phyloP scores from a whole-genome alignment of 352 stramenopile species.

The Globisporangium okanoganense region DNA sequence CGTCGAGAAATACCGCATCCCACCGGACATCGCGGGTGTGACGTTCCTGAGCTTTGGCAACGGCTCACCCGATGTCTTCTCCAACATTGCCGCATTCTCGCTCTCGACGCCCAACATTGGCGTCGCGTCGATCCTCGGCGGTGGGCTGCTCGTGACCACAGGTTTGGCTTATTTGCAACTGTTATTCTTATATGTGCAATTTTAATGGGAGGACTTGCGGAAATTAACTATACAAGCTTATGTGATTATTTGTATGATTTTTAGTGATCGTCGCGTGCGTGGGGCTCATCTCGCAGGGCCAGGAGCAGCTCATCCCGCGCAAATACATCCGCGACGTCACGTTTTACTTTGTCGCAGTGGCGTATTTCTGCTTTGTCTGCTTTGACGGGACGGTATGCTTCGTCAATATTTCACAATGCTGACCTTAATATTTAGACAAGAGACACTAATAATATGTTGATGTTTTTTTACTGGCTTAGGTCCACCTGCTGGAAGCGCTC shows the following conservation, averaged over 20 bases:
- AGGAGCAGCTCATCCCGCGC: slow-evolving; percentile 73
- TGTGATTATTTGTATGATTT: no score
- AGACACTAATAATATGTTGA: no score
- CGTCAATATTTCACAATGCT: no score
- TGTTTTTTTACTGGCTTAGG: no score
- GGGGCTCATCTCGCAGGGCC: slow-evolving; percentile 56
- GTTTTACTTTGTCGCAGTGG: slow-evolving; percentile 67
- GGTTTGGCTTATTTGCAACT: slow-evolving; percentile 18
- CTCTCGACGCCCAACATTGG: slow-evolving; percentile 61
- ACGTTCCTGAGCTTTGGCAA: slow-evolving; percentile 84
- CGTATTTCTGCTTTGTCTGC: slow-evolving; percentile 72
- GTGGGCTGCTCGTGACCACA: slow-evolving; percentile 69
- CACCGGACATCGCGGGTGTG: slow-evolving; percentile 65
- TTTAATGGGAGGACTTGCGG: no score
- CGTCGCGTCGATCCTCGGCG: slow-evolving; percentile 64
- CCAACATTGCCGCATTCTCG: slow-evolving; percentile 73
- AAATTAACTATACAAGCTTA: no score
- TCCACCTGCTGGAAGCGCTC: slow-evolving; percentile 50
- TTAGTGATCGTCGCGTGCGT: slow-evolving; percentile 71
- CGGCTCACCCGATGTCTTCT: slow-evolving; percentile 74
- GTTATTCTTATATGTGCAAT: no score
- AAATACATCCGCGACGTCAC: slow-evolving; percentile 71
- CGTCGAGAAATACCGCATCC: slow-evolving; percentile 74
- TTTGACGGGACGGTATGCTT: slow-evolving; percentile 41
- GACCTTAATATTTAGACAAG: no score